These are phyloP conservation scores for Paramyrothecium roridum DNA, from an alignment of 2,329 filamentous ascomycete genomes.

Conservation along the genomic window DNA sequence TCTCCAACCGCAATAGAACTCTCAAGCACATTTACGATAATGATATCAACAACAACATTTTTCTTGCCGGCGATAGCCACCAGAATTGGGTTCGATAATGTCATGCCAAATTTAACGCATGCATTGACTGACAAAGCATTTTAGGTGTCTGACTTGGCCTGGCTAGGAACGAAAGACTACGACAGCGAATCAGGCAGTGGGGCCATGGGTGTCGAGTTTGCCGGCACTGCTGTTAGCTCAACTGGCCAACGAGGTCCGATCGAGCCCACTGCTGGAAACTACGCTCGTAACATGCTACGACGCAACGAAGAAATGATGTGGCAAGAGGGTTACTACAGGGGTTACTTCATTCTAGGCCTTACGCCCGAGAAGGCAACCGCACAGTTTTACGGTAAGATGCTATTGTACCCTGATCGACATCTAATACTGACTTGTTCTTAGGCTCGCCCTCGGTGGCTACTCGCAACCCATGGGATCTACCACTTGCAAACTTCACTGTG, in stretches of 20 bases:
- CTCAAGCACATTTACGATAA: slow-evolving; percentile 63
- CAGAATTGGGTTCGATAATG: slow-evolving; percentile 51
- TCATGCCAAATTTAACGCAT: neutral
- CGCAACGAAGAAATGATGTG: slow-evolving; percentile 66
- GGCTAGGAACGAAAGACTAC: slow-evolving; percentile 53
- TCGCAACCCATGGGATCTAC: slow-evolving; percentile 62
- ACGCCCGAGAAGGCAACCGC: slow-evolving; percentile 56
- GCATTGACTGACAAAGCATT: neutral
- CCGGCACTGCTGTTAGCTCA: slow-evolving; percentile 64
- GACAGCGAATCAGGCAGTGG: slow-evolving; percentile 50
- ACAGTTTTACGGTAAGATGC: slow-evolving; percentile 52
- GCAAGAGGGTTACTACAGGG: slow-evolving; percentile 71
- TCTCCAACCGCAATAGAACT: slow-evolving; percentile 69
- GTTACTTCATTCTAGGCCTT: slow-evolving; percentile 66
- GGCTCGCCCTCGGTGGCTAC: slow-evolving; percentile 55
- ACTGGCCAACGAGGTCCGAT: slow-evolving; percentile 57
- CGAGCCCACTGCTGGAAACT: slow-evolving; percentile 44
- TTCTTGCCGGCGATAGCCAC: slow-evolving; percentile 70
- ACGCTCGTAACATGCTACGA: slow-evolving; percentile 36
- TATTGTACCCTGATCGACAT: neutral
- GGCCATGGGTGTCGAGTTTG: slow-evolving; percentile 61
- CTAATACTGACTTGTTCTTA: neutral
- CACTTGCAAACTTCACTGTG: slow-evolving; percentile 69
- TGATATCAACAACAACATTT: slow-evolving; percentile 69
- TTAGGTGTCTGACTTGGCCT: slow-evolving; percentile 45